Conservation (phyloP, 2,329 filamentous ascomycete genomes). For the Chaetomiaceae sp. region DNA sequence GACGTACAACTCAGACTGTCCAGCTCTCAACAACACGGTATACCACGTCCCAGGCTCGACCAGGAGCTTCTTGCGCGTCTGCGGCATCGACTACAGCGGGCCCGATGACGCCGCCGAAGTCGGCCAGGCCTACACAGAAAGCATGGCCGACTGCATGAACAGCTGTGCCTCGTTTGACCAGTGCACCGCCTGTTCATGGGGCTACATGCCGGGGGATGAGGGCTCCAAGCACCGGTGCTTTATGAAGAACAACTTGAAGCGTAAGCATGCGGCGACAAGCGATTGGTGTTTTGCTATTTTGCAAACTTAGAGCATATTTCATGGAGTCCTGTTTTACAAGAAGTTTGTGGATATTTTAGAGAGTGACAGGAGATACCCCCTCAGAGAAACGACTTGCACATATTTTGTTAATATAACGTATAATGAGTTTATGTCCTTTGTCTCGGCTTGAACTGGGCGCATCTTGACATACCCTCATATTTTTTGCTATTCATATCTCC, state of each 20-base stretch:
- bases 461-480: no score
- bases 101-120: slow-evolving; percentile 30
- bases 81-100: slow-evolving; percentile 43
- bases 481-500: no score
- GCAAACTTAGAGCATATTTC: not conserved
- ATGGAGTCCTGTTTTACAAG: no score
- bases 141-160: slow-evolving; percentile 36
- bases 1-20: slow-evolving; percentile 34
- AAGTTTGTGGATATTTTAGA: not conserved
- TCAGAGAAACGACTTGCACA: not conserved
- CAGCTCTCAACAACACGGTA: slow-evolving; percentile 40
- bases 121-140: slow-evolving; percentile 30
- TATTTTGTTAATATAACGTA: slow-evolving; percentile 12
- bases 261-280: slow-evolving; percentile 27
- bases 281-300: slow-evolving; percentile 38
- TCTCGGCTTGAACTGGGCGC: not conserved
- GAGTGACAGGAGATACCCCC: slow-evolving; percentile 13
- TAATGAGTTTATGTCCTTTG: slow-evolving; percentile 1
- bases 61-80: slow-evolving; percentile 40
- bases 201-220: slow-evolving; percentile 31
- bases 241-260: slow-evolving; percentile 34
- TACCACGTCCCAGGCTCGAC: slow-evolving; percentile 38
- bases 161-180: slow-evolving; percentile 34
- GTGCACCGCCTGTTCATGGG: slow-evolving; percentile 38
- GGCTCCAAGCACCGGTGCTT: slow-evolving; percentile 34